Conservation (phyloP, 2,329 filamentous ascomycete genomes). For the Trichocomaceae sp. region DNA sequence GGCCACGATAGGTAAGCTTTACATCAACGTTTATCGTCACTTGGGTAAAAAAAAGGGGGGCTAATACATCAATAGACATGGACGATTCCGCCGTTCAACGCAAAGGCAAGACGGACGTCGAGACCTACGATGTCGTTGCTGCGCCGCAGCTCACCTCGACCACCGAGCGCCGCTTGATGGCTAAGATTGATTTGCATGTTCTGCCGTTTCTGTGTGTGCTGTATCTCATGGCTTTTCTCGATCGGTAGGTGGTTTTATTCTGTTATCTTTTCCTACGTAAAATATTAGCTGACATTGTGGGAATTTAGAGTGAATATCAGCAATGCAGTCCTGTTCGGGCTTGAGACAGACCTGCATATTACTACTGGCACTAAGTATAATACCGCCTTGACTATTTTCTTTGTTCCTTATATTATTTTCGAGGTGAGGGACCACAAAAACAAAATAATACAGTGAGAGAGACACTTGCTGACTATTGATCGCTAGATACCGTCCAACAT, state of each 20-base stretch:
- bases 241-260: constrained; percentile 29
- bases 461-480: constrained; percentile 58
- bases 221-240: constrained; percentile 64
- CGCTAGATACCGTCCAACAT: constrained; percentile 66
- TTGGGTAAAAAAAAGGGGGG: neutral
- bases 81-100: neutral
- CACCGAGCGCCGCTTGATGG: constrained; percentile 57
- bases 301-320: constrained; percentile 64
- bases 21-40: neutral
- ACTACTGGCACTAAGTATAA: constrained; percentile 56
- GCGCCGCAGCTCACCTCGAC: constrained; percentile 22
- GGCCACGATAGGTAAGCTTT: neutral
- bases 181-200: constrained; percentile 64
- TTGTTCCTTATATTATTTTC: constrained; percentile 64
- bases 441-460: neutral
- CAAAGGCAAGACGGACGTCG: constrained; percentile 1
- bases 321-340: constrained; percentile 64
- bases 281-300: neutral
- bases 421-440: constrained; percentile 20
- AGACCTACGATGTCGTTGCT: neutral
- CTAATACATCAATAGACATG: neutral
- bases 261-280: neutral
- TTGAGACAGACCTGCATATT: constrained; percentile 58
- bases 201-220: constrained; percentile 67
- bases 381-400: constrained; percentile 72